Percentiles rank a stretch among this genome's conserved stretches.
Evolutionary conservation across 2,329 filamentous ascomycete species (phyloP).

Genomic region (Capronia americana): DNA sequence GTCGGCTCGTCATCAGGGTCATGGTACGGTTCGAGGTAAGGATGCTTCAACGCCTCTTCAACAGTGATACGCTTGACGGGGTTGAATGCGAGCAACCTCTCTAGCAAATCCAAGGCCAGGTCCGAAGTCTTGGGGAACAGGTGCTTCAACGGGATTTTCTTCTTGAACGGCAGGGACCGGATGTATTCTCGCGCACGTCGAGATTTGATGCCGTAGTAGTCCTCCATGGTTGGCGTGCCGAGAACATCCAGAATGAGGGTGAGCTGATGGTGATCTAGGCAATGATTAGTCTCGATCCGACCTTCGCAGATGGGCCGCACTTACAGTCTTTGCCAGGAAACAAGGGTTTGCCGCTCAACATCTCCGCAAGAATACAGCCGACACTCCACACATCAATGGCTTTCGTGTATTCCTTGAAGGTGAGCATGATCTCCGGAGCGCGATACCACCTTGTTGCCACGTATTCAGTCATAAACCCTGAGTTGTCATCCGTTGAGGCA

Average conservation of each 20-base stretch:
- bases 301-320: conserved; percentile 47
- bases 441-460: conserved; percentile 99
- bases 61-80: conserved; percentile 98
- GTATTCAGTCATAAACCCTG: conserved; percentile 99
- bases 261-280: conserved; percentile 90
- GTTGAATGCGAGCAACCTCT: conserved; percentile 97
- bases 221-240: conserved; percentile 98
- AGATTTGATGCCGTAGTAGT: conserved; percentile 99
- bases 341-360: conserved; percentile 96
- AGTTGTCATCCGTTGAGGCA: conserved; percentile 97
- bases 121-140: conserved; percentile 99
- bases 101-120: conserved; percentile 86
- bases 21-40: conserved; percentile 98
- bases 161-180: conserved; percentile 96
- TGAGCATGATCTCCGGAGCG: conserved; percentile 99
- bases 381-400: conserved; percentile 99
- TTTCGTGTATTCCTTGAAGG: conserved; percentile 99
- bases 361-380: conserved; percentile 96
- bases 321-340: conserved; percentile 98
- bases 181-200: conserved; percentile 97
- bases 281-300: conserved; percentile 16
- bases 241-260: conserved; percentile 97
- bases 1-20: conserved; percentile 98
- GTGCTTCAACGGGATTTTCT: conserved; percentile 97
- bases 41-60: conserved; percentile 95